A percentile compares a stretch with the other conserved stretches of the same genome.
phyloP scores from a whole-genome alignment of 352 stramenopile species.

The Phytopythium mirpurense region DNA sequence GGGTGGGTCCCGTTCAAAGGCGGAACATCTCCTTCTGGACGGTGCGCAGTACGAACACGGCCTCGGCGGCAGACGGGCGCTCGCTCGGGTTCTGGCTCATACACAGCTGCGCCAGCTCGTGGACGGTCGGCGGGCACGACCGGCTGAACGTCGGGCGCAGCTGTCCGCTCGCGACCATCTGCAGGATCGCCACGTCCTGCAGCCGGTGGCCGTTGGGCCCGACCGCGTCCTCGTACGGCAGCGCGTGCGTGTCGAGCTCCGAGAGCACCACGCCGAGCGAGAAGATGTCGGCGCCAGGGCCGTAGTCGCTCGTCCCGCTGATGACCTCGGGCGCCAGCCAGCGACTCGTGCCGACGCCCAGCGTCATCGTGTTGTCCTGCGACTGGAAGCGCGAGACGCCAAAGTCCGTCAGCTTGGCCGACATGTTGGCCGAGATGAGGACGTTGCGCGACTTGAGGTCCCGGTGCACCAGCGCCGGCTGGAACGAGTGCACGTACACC shows the following conservation, averaged over 20 bases:
- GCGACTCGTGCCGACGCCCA: conserved; percentile 19
- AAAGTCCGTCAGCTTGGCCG: conserved; percentile 27
- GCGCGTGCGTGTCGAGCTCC: conserved; percentile 21
- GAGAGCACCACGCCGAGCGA: conserved; percentile 32
- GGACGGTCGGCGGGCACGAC: conserved; percentile 17
- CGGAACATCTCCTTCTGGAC: conserved; percentile 13
- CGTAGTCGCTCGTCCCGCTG: conserved; percentile 12
- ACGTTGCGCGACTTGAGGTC: conserved; percentile 59
- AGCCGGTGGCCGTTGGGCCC: conserved; percentile 19
- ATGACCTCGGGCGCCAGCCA: conserved; percentile 23
- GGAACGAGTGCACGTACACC: conserved; percentile 67
- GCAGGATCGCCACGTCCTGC: conserved; percentile 32
- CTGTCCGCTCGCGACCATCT: conserved; percentile 25
- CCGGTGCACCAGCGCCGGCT: conserved; percentile 46
- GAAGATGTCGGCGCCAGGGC: conserved; percentile 23
- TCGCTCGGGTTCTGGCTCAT: conserved; percentile 21
- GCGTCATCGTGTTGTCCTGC: conserved; percentile 20
- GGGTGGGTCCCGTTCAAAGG: background rate
- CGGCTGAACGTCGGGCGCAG: conserved; percentile 19
- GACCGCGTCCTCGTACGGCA: conserved; percentile 30
- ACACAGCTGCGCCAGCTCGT: conserved; percentile 29
- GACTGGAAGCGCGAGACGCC: conserved; percentile 17
- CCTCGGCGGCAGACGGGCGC: conserved; percentile 31
- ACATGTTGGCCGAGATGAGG: conserved; percentile 16
- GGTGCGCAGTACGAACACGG: conserved; percentile 30